Evolutionary conservation across 116 monocot genomes (phyloP).

Genomic region (Posidonia oceanica): DNA sequence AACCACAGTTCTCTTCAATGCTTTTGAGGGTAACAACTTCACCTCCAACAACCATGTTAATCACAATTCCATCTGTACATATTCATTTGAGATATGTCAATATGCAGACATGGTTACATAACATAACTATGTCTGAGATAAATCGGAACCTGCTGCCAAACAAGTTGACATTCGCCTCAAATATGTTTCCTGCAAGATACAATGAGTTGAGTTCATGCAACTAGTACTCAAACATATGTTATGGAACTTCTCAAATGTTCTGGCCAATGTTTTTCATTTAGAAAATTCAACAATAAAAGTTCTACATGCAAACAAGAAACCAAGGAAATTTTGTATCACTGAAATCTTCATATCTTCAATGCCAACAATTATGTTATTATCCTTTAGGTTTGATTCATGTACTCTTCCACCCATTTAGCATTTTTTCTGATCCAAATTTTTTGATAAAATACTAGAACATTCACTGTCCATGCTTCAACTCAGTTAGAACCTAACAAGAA

Average conservation of each 20-base stretch:
- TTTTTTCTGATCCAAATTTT: no score
- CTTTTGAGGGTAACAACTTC: conserved; percentile 67
- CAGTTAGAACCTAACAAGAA: no score
- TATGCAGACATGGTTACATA: background rate
- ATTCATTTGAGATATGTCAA: background rate
- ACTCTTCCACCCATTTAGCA: no score
- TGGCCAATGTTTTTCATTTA: background rate
- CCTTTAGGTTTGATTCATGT: no score
- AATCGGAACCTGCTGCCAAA: conserved; percentile 54
- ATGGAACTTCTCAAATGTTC: no score
- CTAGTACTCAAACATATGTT: background rate
- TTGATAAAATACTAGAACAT: no score
- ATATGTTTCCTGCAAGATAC: conserved; percentile 66
- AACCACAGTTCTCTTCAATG: conserved; percentile 58
- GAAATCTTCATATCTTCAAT: background rate
- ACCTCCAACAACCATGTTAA: conserved; percentile 93
- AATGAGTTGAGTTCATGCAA: background rate
- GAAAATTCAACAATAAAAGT: background rate
- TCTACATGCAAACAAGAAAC: background rate
- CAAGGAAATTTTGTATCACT: background rate
- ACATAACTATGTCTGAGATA: background rate
- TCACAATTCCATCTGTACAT: conserved; percentile 84
- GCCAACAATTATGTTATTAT: background rate
- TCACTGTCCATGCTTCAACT: no score
- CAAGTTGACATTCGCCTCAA: conserved; percentile 76